Evolutionary conservation across 306 rosid species (phyloP).

Genomic region (Medicago ruthenica): DNA sequence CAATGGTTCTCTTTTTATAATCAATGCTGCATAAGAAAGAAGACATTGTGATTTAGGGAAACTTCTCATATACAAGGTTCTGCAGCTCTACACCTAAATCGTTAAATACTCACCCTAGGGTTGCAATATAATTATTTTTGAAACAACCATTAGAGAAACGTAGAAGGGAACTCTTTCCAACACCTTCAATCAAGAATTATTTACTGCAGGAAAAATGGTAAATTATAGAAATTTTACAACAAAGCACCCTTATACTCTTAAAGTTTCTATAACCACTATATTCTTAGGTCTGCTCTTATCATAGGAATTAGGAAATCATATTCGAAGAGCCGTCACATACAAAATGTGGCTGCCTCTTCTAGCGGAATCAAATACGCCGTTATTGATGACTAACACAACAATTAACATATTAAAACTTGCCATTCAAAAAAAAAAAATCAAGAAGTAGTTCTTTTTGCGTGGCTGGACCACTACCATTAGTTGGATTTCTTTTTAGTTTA

Average conservation of each 20-base stretch:
- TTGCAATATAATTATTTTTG: conserved; percentile 91
- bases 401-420: too few relatives aligned
- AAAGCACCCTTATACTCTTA: background rate
- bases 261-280: background rate
- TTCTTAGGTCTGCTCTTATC: background rate
- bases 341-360: background rate
- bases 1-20: conserved; percentile 91
- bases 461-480: too few relatives aligned
- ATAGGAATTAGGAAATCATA: background rate
- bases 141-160: conserved; percentile 97
- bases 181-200: conserved; percentile 65
- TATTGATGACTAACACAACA: too few relatives aligned
- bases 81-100: conserved; percentile 26
- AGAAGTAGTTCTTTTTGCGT: background rate
- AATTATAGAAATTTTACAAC: conserved; percentile 4
- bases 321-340: background rate
- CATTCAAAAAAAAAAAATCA: too few relatives aligned
- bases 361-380: background rate
- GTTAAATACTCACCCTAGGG: conserved; percentile 77
- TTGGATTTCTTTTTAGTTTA: background rate
- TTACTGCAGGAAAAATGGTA: conserved; percentile 2
- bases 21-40: conserved; percentile 75
- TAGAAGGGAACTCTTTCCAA: conserved; percentile 98
- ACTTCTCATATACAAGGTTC: conserved; percentile 15
- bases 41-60: conserved; percentile 34